Base-by-base conservation (phyloP, 768 basidiomycete species). In the Tulasnella calospora region DNA sequence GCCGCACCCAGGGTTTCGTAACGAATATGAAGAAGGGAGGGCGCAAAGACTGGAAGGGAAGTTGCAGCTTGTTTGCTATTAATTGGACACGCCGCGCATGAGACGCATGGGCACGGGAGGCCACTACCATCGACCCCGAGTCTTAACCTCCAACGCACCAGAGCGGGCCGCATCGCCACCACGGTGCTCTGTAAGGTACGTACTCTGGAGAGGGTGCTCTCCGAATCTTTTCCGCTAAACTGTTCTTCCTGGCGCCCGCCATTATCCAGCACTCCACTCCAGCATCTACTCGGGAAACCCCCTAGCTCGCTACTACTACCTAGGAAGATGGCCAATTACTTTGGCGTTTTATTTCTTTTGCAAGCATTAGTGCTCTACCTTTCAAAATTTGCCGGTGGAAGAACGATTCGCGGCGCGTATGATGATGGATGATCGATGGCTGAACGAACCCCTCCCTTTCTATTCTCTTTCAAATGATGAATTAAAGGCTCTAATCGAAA, bases 111-210 rank as follows among this genome's bases (percentile, higher is more conserved):
- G n/a, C n/a, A n/a, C n/a, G n/a, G 61, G 7, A 17, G 13, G 61
- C 13, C 27, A 33, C 61, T 6, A 67, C 55, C n/a, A 13, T 27
- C 55, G 55, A 67, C 61, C 30, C 2, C 61, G 61, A 35, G 30
- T 30, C 30, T 67, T 30, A n/a, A 13, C 61, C 61, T 67, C 17
- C 9, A 67, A 35, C 61, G 13, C 61, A 67, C 61, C 61, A 67
- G 27, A 67, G 33, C 30, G 61, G 61, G 30, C 17, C 61, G 12
- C 61, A 67, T 51, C n/a, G 51, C 21, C 30, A 67, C 33, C 61
- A 67, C 61, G 35, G 61, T 67, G 33, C 33, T 67, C 30, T 67
- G 35, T 67, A 67, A 67, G 61, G 61, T 67, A 67, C 61, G 61
- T 33, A 8, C 30, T 30, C 61, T 67, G 30, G 23, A 35, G 30